Evolutionary conservation across 2,329 filamentous ascomycete genomes (phyloP), one percentile per base, ranked within the genome.

Genomic region (Beauveria asiatica): DNA sequence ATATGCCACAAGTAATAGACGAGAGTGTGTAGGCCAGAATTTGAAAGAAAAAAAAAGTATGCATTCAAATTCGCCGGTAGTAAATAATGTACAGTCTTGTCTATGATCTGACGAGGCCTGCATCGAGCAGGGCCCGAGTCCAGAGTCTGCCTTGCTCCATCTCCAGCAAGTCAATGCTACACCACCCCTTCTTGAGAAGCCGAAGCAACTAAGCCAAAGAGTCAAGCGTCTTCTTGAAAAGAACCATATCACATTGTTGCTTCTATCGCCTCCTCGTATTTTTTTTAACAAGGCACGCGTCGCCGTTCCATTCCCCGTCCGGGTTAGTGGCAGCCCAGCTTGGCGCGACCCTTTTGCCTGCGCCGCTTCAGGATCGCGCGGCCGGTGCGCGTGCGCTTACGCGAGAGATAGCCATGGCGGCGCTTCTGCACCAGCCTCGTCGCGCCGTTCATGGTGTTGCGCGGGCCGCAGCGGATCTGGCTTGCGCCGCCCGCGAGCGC

Each of bases 351-450:
- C 78, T 84, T 85, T 16, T 74, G 65, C 71, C 68, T 75, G 70
- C 83, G 75, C 66, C 82, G 72, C 68, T 74, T 70, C 57, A 86
- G 67, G 62, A 78, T 82, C 72, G 78, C 81, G 61, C 77, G 73
- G 3, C 83, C 83, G 10, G 75, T 79, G 67, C 75, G 77, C 50
- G 77, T 78, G 64, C 76, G 73, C 64, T 78, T 70, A 42, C 83
- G 74, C 64, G 74, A 76, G 52, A 86, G 70, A 66, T 84, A 86
- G 1, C 83, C 83, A 64, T 81, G 78, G 64, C 82, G 76, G 25
- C 83, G 76, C 76, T 85, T 85, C 72, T 84, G 80, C 16, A 84
- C 70, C 58, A 85, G 73, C 41, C 83, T 76, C 59, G 79, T 83
- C 59, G 78, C 72, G 54, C 76, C 72, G 59, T 80, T 78, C 80